Conservation (phyloP, 495 filamentous ascomycete genomes). For the Lepraria neglecta region DNA sequence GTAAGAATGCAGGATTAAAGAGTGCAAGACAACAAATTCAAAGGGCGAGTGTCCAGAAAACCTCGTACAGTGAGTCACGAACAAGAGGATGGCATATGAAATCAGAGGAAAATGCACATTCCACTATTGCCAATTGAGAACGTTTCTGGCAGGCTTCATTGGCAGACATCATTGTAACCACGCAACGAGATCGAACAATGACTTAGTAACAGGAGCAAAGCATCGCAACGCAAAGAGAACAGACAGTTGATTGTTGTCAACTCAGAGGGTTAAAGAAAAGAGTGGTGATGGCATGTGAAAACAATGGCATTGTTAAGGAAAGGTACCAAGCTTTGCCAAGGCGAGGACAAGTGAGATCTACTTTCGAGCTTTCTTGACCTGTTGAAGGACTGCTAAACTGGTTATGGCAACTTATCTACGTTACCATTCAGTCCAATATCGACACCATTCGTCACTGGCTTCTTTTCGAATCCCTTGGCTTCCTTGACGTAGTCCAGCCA, state of each 20-base stretch:
- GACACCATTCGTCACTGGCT: constrained; percentile 15
- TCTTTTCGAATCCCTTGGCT: constrained; percentile 20
- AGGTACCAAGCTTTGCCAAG: neutral
- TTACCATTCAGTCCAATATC: constrained; percentile 13
- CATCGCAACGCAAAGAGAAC: too few relatives aligned
- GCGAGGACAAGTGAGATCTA: neutral
- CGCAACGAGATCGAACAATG: too few relatives aligned
- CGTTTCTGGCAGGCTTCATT: too few relatives aligned
- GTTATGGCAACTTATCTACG: constrained; percentile 22
- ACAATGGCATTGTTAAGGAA: neutral
- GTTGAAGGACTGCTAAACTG: too few relatives aligned
- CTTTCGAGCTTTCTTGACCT: too few relatives aligned
- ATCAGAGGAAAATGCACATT: neutral
- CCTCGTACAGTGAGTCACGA: neutral
- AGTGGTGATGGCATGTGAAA: neutral
- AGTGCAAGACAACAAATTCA: neutral
- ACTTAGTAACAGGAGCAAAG: too few relatives aligned
- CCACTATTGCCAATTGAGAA: too few relatives aligned
- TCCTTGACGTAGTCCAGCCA: constrained; percentile 60
- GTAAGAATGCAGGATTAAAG: neutral
- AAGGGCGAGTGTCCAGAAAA: neutral
- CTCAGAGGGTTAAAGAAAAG: too few relatives aligned
- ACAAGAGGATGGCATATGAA: neutral
- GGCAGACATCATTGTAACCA: too few relatives aligned
- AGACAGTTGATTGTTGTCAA: too few relatives aligned